Percentiles rank a stretch among this genome's conserved stretches.
These are phyloP conservation scores for Phytophthora agathidicida DNA, from an alignment of 352 stramenopile genomes.

Conservation along the genomic window DNA sequence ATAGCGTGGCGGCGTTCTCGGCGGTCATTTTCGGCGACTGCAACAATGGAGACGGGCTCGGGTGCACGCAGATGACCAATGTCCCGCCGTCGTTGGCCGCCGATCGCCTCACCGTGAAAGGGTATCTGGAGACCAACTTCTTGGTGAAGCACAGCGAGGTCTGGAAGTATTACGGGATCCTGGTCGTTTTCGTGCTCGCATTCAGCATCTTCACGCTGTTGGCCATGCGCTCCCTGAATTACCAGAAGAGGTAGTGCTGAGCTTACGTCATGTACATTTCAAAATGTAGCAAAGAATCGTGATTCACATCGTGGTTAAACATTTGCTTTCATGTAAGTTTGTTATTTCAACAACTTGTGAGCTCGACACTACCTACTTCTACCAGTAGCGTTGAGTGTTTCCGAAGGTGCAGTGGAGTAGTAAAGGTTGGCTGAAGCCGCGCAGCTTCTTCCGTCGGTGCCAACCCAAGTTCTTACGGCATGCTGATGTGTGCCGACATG, in stretches of 20 bases:
- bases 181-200: slow-evolving; percentile 34
- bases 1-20: slow-evolving; percentile 35
- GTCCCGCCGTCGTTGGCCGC: slow-evolving; percentile 3
- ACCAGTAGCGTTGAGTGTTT: no score
- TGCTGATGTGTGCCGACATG: slow-evolving; percentile 40
- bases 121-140: slow-evolving; percentile 3
- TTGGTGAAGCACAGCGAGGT: slow-evolving; percentile 12
- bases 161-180: slow-evolving; percentile 12
- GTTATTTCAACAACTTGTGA: no score
- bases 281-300: no score
- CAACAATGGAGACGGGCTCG: slow-evolving; percentile 2
- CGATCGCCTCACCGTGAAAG: background rate
- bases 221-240: slow-evolving; percentile 47
- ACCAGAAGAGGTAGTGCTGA: slow-evolving; percentile 37
- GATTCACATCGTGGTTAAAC: no score
- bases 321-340: no score
- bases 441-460: no score
- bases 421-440: no score
- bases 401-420: no score
- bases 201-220: slow-evolving; percentile 41
- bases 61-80: slow-evolving; percentile 17
- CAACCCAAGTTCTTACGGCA: no score
- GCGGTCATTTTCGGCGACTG: slow-evolving; percentile 38
- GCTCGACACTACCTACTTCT: no score
- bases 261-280: no score